Evolutionary conservation across 1,139 yeast species (phyloP).

Genomic region (Hansenula sp.): DNA sequence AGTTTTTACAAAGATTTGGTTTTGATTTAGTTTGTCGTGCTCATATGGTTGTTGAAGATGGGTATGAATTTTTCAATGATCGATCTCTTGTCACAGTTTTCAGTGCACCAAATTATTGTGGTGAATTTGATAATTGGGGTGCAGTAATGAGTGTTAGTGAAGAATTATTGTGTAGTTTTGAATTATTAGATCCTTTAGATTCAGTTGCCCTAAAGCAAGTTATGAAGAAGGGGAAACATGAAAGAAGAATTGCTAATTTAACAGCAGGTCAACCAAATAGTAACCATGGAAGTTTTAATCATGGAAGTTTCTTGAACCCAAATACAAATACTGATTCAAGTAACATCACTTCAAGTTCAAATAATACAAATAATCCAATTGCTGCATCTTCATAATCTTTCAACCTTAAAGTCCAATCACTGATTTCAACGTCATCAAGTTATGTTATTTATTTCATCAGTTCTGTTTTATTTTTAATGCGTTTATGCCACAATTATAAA

Average conservation of each 20-base stretch:
- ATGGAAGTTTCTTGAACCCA: conserved; percentile 19
- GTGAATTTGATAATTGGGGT: conserved; percentile 98
- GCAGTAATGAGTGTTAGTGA: conserved; percentile 98
- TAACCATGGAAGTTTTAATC: conserved; percentile 23
- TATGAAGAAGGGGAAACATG: conserved; percentile 82
- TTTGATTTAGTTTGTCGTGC: conserved; percentile 96
- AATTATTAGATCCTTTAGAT: conserved; percentile 89
- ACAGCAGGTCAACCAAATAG: conserved; percentile 14
- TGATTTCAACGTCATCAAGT: not conserved
- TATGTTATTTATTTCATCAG: not conserved
- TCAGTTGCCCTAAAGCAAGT: conserved; percentile 90
- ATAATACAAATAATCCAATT: not conserved
- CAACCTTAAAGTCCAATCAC: too few relatives aligned
- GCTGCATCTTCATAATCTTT: not conserved
- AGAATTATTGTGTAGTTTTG: conserved; percentile 87
- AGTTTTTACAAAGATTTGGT: conserved; percentile 81
- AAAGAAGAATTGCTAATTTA: conserved; percentile 54
- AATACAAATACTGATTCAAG: not conserved
- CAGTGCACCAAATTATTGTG: conserved; percentile 96
- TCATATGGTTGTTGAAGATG: conserved; percentile 98
- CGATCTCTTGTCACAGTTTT: conserved; percentile 91
- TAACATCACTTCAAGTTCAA: not conserved
- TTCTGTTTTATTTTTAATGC: not conserved
- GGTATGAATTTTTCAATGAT: conserved; percentile 95
- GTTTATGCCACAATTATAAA: not conserved